Evolutionary conservation across 1,284 basidiomycete genomes (phyloP).

Genomic region (Papiliotrema flavescens): DNA sequence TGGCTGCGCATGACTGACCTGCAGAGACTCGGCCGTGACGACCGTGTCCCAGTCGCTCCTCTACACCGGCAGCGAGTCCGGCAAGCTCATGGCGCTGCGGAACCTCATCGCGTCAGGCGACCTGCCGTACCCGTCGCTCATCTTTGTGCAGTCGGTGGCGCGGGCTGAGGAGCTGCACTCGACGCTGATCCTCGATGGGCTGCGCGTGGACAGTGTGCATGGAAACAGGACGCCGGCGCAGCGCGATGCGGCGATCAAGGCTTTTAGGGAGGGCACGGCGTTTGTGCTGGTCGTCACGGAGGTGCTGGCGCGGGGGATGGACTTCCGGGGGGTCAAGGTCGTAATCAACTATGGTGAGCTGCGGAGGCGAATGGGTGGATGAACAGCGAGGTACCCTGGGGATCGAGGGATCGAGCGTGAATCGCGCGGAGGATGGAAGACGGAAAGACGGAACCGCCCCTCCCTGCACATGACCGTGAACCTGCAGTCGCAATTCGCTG

Average conservation of each 20-base stretch:
- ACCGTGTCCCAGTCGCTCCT: slow-evolving; percentile 81
- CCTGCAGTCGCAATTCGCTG: no score
- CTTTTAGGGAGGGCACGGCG: slow-evolving; percentile 80
- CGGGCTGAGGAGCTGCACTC: slow-evolving; percentile 86
- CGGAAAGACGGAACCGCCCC: no score
- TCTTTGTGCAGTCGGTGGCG: slow-evolving; percentile 91
- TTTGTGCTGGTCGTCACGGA: slow-evolving; percentile 94
- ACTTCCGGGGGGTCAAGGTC: slow-evolving; percentile 90
- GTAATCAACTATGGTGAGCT: slow-evolving; percentile 77
- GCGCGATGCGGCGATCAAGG: slow-evolving; percentile 75
- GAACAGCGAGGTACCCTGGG: no score
- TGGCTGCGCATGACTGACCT: not conserved
- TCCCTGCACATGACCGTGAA: no score
- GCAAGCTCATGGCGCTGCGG: slow-evolving; percentile 81
- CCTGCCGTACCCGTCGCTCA: slow-evolving; percentile 81
- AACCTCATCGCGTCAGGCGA: slow-evolving; percentile 73
- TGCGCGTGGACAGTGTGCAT: slow-evolving; percentile 88
- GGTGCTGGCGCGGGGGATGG: slow-evolving; percentile 94
- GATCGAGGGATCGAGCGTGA: no score
- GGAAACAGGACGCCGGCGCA: slow-evolving; percentile 81
- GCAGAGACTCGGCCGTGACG: slow-evolving; percentile 71
- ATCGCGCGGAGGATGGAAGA: no score
- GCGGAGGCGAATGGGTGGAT: no score
- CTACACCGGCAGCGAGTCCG: slow-evolving; percentile 88
- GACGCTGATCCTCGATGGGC: slow-evolving; percentile 77